Percentiles rank a stretch among this genome's conserved stretches.
Evolutionary conservation across 805 yeast species (phyloP).

Genomic region (Metschnikowia vanudenii): DNA sequence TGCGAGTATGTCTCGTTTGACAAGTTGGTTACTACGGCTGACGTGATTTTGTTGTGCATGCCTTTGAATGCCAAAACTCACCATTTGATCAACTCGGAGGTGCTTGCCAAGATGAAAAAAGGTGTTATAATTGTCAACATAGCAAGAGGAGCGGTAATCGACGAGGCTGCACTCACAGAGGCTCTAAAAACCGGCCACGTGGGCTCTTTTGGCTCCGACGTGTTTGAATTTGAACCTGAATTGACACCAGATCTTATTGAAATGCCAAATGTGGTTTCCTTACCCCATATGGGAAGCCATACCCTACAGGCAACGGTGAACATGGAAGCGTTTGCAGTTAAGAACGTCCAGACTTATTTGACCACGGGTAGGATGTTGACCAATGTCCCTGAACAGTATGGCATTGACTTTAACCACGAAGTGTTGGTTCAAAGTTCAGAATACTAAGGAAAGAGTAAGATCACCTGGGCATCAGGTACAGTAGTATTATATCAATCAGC

Average conservation of each 20-base stretch:
- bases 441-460: too few species aligned
- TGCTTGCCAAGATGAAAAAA: conserved; percentile 68
- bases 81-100: conserved; percentile 62
- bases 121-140: conserved; percentile 80
- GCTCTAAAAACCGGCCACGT: conserved; percentile 63
- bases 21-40: conserved; percentile 60
- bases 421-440: too few species aligned
- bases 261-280: conserved; percentile 64
- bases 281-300: conserved; percentile 91
- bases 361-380: conserved; percentile 66
- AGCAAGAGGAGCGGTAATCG: conserved; percentile 83
- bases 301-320: conserved; percentile 67
- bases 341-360: conserved; percentile 58
- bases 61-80: conserved; percentile 74
- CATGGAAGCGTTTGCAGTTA: conserved; percentile 79
- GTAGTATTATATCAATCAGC: too few species aligned
- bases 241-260: conserved; percentile 60
- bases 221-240: conserved; percentile 71
- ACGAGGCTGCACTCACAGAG: conserved; percentile 57
- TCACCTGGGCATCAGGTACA: too few species aligned
- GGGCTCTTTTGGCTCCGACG: conserved; percentile 70
- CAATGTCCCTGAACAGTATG: conserved; percentile 75
- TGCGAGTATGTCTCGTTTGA: conserved; percentile 73
- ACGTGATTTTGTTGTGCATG: conserved; percentile 69
- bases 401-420: conserved; percentile 26